phyloP scores from a whole-genome alignment of 2,329 filamentous ascomycete species.

The Gyromitra esculenta region DNA sequence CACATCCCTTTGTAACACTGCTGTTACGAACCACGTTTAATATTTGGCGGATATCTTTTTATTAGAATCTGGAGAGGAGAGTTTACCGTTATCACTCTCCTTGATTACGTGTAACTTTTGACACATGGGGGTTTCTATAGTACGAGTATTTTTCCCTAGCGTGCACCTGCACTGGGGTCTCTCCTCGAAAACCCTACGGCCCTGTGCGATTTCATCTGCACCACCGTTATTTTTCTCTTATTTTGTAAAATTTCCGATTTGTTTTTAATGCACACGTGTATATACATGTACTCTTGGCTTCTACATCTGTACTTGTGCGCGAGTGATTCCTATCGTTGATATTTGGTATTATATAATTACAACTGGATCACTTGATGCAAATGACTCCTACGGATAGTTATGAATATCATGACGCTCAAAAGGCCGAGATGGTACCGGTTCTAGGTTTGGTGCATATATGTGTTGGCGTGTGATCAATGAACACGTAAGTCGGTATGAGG shows the following conservation, averaged over 20 bases:
- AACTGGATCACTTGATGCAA: not conserved
- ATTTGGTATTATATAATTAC: not conserved
- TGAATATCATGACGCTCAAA: not conserved
- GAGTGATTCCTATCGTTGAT: not conserved
- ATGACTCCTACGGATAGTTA: not conserved
- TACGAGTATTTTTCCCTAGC: not conserved
- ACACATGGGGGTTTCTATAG: not conserved
- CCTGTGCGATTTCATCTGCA: not conserved
- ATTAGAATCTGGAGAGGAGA: not conserved
- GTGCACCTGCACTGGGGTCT: not conserved
- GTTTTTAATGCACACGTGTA: not conserved
- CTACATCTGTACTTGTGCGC: not conserved
- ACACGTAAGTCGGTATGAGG: slow-evolving; percentile 18
- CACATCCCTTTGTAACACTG: slow-evolving; percentile 1
- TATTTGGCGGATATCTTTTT: slow-evolving; percentile 23
- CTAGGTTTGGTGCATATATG: slow-evolving; percentile 9
- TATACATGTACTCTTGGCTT: not conserved
- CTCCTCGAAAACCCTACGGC: not conserved
- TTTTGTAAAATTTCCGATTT: not conserved
- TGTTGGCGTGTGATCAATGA: slow-evolving; percentile 20
- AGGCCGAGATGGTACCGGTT: not conserved
- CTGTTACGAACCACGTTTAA: slow-evolving; percentile 1
- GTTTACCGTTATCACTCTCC: not conserved
- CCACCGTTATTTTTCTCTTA: not conserved
- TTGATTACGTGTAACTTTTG: slow-evolving; percentile 3